Evolutionary conservation across 140 eudicot genomes (phyloP).

Genomic region (Stevia rebaudiana): DNA sequence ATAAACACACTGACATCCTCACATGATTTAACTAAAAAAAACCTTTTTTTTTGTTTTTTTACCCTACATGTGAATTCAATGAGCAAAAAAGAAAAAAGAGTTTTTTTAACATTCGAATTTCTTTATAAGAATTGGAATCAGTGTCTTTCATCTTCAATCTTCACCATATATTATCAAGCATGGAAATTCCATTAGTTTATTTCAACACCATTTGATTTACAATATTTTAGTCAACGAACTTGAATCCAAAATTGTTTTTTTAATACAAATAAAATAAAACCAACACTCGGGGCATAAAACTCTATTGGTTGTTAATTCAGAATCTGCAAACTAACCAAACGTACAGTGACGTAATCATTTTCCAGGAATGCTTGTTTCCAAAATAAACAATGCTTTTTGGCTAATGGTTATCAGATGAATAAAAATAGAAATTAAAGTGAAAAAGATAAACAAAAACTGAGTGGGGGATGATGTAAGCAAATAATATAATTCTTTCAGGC

Average conservation of each 20-base stretch:
- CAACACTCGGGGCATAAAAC: neutral
- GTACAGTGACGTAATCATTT: conserved; percentile 5
- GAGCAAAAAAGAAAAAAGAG: neutral
- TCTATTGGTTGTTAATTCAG: neutral
- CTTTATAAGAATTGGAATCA: conserved; percentile 26
- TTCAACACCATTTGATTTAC: conserved; percentile 14
- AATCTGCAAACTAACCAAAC: conserved; percentile 8
- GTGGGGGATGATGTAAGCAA: conserved; percentile 38
- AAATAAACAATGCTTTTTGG: conserved; percentile 14
- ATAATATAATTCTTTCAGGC: conserved; percentile 27
- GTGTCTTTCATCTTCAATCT: conserved; percentile 18
- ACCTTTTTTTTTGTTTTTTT: conserved; percentile 13
- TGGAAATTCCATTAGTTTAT: conserved; percentile 26
- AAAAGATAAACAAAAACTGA: conserved; percentile 18
- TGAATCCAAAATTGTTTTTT: conserved; percentile 17
- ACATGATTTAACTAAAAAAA: conserved; percentile 21
- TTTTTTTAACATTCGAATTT: conserved; percentile 1
- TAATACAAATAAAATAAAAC: neutral
- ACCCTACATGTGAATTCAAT: conserved; percentile 42
- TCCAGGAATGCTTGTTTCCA: conserved; percentile 29
- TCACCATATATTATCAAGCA: conserved; percentile 22
- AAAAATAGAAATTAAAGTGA: conserved; percentile 21
- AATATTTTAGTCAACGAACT: conserved; percentile 15
- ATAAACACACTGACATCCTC: conserved; percentile 30
- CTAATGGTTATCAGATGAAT: conserved; percentile 2